A percentile compares a stretch with the other conserved stretches of the same genome.
Evolutionary conservation across 352 stramenopile genomes (phyloP).

Genomic region (Phytopythium aichiense): DNA sequence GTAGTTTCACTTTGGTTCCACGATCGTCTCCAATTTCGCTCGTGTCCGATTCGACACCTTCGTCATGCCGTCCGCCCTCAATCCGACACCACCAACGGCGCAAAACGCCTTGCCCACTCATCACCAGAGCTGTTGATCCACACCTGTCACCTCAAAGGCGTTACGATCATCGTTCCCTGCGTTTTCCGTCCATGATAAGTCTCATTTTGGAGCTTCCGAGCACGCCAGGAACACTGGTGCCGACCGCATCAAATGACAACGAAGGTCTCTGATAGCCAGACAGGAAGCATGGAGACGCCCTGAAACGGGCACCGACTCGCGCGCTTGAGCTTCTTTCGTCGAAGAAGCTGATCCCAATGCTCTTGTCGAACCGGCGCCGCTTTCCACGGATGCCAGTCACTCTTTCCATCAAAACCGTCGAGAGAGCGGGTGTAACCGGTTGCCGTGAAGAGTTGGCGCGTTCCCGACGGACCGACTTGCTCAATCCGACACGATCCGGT

Average conservation of each 20-base stretch:
- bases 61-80: too few relatives aligned
- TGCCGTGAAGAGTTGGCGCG: neutral
- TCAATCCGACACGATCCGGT: neutral
- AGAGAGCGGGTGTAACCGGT: neutral
- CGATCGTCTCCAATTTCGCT: too few relatives aligned
- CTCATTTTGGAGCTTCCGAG: neutral
- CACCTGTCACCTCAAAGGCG: neutral
- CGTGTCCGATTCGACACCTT: too few relatives aligned
- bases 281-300: neutral
- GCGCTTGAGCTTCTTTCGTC: neutral
- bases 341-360: neutral
- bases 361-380: neutral
- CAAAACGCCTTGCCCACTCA: neutral
- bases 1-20: too few relatives aligned
- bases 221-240: too few relatives aligned
- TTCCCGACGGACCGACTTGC: neutral
- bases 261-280: neutral
- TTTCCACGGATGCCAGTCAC: neutral
- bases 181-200: neutral
- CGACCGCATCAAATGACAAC: neutral
- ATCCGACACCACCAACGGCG: too few relatives aligned
- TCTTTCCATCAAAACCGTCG: neutral
- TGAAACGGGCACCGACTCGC: neutral
- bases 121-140: neutral
- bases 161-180: neutral